Conservation (phyloP, 352 stramenopile species). For the Chrysophaeum taylorii region DNA sequence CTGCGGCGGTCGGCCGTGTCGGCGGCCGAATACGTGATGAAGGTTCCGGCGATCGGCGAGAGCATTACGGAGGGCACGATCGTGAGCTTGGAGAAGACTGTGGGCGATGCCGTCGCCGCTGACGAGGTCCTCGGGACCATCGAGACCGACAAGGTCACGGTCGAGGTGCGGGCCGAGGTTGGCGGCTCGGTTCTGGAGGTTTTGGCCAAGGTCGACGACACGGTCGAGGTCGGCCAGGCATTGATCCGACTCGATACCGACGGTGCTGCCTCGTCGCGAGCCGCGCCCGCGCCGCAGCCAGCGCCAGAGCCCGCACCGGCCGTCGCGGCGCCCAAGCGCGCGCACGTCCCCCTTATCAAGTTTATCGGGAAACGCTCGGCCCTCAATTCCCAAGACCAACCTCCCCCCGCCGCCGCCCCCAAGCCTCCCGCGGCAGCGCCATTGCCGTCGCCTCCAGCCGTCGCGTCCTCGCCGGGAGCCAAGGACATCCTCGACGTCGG, state of each 20-base stretch:
- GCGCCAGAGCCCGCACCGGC: not conserved
- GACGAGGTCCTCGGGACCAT: constrained; percentile 41
- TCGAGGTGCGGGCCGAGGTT: constrained; percentile 10
- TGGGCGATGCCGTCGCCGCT: constrained; percentile 32
- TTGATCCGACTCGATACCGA: constrained; percentile 3
- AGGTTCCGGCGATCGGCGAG: constrained; percentile 24
- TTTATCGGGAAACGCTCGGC: constrained; percentile 21
- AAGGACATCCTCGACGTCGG: not conserved
- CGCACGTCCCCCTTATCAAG: constrained; percentile 16
- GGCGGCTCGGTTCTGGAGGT: constrained; percentile 1
- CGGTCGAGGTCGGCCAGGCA: constrained; percentile 7
- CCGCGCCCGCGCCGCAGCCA: not conserved
- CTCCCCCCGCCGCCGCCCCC: not conserved
- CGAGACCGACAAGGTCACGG: constrained; percentile 37
- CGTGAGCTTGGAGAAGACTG: constrained; percentile 32
- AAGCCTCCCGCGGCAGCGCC: not conserved
- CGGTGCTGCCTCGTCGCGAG: not conserved
- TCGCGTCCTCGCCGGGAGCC: not conserved
- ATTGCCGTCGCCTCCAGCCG: not conserved
- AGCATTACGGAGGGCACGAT: constrained; percentile 33
- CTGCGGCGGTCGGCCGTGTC: not conserved
- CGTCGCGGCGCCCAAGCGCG: not conserved
- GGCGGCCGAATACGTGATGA: constrained; percentile 7
- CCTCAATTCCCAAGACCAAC: not conserved
- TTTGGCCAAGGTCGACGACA: not conserved